Percentiles rank a stretch among this genome's conserved stretches.
These are phyloP conservation scores for Larix kaempferi DNA, from an alignment of 75 land plant genomes.

Conservation along the genomic window DNA sequence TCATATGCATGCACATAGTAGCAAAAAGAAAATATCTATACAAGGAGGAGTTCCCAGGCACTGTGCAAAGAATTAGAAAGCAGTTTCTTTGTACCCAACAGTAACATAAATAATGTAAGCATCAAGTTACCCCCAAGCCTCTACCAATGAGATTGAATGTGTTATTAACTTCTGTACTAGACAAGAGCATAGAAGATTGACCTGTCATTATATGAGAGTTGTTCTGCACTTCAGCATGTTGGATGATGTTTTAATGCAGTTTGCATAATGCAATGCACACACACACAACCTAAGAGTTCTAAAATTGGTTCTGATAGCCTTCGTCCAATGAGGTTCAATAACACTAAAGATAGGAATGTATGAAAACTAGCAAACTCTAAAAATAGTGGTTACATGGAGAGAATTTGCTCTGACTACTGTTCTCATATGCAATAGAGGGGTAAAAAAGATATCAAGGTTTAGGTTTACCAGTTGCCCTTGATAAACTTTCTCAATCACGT, in stretches of 20 bases:
- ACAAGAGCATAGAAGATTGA: too few relatives aligned
- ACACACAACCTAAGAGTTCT: not conserved
- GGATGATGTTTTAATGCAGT: not conserved
- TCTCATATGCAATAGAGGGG: not conserved
- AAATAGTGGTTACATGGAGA: not conserved
- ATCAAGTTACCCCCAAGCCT: too few relatives aligned
- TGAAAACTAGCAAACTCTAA: not conserved
- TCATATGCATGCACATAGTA: not conserved
- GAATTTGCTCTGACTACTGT: not conserved
- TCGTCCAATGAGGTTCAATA: not conserved
- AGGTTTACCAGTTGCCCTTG: conserved; percentile 56
- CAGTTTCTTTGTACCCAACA: too few relatives aligned
- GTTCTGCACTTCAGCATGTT: too few relatives aligned
- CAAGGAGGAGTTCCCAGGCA: not conserved
- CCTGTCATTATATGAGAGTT: too few relatives aligned
- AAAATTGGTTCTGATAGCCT: not conserved
- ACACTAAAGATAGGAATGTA: not conserved
- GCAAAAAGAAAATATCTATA: not conserved
- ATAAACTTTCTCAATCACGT: conserved; percentile 82
- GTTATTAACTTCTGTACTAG: too few relatives aligned
- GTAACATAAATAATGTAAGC: too few relatives aligned
- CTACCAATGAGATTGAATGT: too few relatives aligned
- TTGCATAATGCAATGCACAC: not conserved
- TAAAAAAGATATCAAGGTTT: not conserved
- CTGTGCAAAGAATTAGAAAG: too few relatives aligned